Evolutionary conservation across 2,329 filamentous ascomycete species (phyloP), one percentile per base, ranked within the genome.

Genomic region (Cordyceps sp.): DNA sequence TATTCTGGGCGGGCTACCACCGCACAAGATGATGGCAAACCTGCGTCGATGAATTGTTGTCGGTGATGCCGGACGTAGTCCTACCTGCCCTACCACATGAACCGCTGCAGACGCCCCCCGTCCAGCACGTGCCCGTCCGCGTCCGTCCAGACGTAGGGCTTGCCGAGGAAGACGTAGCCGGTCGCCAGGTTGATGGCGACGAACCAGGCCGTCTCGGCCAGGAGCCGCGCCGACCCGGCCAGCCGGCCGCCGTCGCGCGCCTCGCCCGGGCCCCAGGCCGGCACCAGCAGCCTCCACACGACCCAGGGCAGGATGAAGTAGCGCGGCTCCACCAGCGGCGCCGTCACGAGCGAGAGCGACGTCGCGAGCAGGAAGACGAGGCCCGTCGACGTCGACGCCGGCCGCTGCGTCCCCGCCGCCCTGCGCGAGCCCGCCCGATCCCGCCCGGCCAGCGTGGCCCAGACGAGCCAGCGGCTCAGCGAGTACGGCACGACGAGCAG

Each of bases 221-320:
- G 34, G 1, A 75, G 46, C 30, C 68, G 62, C 7, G 21, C 12
- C 21, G 21, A 12, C 12, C 21, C 12, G 21, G 12, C 12, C 7
- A 12, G 21, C 12, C 10, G 3, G 13, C 10, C 27, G 17, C 18
- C 27, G 28, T 21, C 28, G 5, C 20, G 10, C 8, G 46, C 43
- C 17, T 44, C 40, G 23, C 44, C 39, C 5, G 46, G 25, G 20
- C 41, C 41, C 58, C 58, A 60, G 32, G 62, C 53, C 1, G 83
- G 83, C 1, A 92, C 58, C 45, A 92, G 69, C 7, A 96, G 57
- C 1, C 90, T 69, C 83, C 86, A 96, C 45, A 94, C 75, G 8
- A 94, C 69, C 84, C 85, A 98, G 0, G 88, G 86, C 10, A 94
- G 65, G 48, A 98, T 92, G 53, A 93, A 93, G 54, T 98, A 98